Conservation (phyloP, 805 yeast species). For the Teunomyces kruisii region DNA sequence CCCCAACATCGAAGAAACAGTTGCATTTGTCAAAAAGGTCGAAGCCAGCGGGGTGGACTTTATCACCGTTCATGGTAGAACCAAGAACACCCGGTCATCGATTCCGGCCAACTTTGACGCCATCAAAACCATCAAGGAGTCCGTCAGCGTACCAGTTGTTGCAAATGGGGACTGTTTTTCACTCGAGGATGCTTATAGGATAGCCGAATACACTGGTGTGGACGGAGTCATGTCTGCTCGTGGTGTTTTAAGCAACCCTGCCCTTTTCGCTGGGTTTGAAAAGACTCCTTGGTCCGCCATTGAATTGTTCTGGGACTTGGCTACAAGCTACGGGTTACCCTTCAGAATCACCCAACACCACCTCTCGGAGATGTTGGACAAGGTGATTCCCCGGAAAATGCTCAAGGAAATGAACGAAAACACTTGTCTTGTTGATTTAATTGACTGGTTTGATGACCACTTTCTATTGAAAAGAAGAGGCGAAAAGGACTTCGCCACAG, state of each 20-base stretch:
- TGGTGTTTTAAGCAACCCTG: slow-evolving; percentile 85
- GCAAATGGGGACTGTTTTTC: slow-evolving; percentile 95
- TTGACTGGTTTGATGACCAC: slow-evolving; percentile 78
- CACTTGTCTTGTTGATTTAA: slow-evolving; percentile 56
- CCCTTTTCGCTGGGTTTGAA: slow-evolving; percentile 71
- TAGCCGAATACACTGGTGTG: slow-evolving; percentile 66
- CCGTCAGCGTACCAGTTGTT: slow-evolving; percentile 74
- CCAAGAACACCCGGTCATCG: slow-evolving; percentile 80
- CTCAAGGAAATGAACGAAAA: slow-evolving; percentile 61
- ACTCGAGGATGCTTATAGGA: slow-evolving; percentile 60
- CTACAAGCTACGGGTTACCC: slow-evolving; percentile 80
- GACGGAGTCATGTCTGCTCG: slow-evolving; percentile 97
- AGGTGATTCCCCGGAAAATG: slow-evolving; percentile 31
- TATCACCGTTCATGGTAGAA: slow-evolving; percentile 92
- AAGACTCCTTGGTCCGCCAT: slow-evolving; percentile 89
- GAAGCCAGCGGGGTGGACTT: slow-evolving; percentile 90
- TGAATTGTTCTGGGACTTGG: slow-evolving; percentile 78
- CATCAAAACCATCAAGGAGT: slow-evolving; percentile 60
- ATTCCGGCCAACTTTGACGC: slow-evolving; percentile 83
- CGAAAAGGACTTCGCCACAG: slow-evolving; percentile 67
- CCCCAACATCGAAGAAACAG: slow-evolving; percentile 68
- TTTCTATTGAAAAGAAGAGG: slow-evolving; percentile 67
- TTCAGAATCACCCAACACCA: slow-evolving; percentile 86
- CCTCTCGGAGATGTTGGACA: slow-evolving; percentile 80
- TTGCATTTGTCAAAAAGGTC: slow-evolving; percentile 66